Evolutionary conservation across 2,329 filamentous ascomycete genomes (phyloP).

Genomic region (Aspergillus quadrilineatus): DNA sequence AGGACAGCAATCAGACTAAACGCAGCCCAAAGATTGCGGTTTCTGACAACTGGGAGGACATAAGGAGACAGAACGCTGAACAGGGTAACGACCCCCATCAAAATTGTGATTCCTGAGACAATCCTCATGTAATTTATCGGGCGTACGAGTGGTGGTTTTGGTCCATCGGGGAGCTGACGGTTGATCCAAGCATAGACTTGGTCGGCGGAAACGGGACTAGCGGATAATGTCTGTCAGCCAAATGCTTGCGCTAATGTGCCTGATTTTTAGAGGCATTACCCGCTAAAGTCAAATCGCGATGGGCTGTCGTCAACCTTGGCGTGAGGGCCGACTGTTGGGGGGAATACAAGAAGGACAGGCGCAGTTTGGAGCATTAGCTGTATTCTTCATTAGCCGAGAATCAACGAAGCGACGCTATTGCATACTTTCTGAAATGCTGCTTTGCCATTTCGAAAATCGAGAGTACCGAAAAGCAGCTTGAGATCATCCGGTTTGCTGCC

Average conservation of each 20-base stretch:
- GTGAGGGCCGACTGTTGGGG: constrained; percentile 76
- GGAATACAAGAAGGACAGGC: constrained; percentile 84
- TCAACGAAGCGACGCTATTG: background rate
- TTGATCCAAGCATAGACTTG: constrained; percentile 75
- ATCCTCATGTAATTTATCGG: constrained; percentile 86
- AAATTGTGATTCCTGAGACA: constrained; percentile 63
- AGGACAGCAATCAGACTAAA: constrained; percentile 85
- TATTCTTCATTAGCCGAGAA: constrained; percentile 16
- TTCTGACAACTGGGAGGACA: constrained; percentile 77
- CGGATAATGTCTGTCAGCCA: background rate
- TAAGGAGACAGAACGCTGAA: constrained; percentile 73
- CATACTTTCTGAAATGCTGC: constrained; percentile 81
- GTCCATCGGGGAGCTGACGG: constrained; percentile 73
- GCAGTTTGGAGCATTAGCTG: constrained; percentile 93
- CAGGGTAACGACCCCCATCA: constrained; percentile 68
- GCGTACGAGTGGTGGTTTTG: constrained; percentile 73
- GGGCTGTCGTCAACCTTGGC: constrained; percentile 69
- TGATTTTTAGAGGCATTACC: constrained; percentile 53
- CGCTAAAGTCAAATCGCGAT: constrained; percentile 80
- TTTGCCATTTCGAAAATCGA: constrained; percentile 86
- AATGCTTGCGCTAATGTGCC: background rate
- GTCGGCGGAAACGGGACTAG: constrained; percentile 72
- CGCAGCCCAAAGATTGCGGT: constrained; percentile 90
- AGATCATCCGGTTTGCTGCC: constrained; percentile 63
- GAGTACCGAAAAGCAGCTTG: constrained; percentile 71